Evolutionary conservation across 2,329 filamentous ascomycete genomes (phyloP), one percentile per base, ranked within the genome.

Genomic region (Cytospora leucostoma): DNA sequence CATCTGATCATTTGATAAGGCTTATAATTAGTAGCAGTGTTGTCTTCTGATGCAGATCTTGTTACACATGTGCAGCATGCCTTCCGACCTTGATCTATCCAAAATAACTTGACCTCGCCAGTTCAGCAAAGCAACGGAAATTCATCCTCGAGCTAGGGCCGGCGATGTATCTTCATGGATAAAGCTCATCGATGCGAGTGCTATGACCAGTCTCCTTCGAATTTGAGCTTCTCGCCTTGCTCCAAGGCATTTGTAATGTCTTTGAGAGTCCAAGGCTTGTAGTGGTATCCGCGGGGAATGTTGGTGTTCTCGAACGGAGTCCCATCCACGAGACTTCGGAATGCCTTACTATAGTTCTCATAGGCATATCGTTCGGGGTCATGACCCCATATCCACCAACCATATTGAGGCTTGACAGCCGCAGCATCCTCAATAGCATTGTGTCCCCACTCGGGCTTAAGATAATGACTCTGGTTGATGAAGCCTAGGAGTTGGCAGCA

Each of bases 371-470:
- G 60, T 33, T 64, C 62, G 2, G 62, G 62, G 11, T 70, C 68
- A 6, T 73, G 71, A 6, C 57, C 55, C 66, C 64, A 67, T 19
- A 71, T 63, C 71, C 69, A 72, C 17, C 67, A 67, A 2, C 61
- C 61, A 32, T 62, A 61, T 34, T 62, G 49, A 11, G 62, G 59
- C 35, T 49, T 57, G 50, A 67, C 54, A 12, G 34, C 38, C 2
- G 53, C 33, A 15, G 59, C 53, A n/a, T 67, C 65, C 1, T 62
- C 49, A 15, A 56, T 44, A 4, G 37, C 64, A 0, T 56, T 63
- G 33, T 63, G 63, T 13, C 63, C 62, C 52, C 67, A 68, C 34
- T 64, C 65, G 10, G 68, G 62, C 12, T 69, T 59, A 55, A 71
- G 64, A 12, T 68, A 54, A 3, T 55, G 32, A 50, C 70, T 61